A percentile compares a stretch with the other conserved stretches of the same genome.
Evolutionary conservation across 768 basidiomycete genomes (phyloP).

Genomic region (Trametes sanguinea): DNA sequence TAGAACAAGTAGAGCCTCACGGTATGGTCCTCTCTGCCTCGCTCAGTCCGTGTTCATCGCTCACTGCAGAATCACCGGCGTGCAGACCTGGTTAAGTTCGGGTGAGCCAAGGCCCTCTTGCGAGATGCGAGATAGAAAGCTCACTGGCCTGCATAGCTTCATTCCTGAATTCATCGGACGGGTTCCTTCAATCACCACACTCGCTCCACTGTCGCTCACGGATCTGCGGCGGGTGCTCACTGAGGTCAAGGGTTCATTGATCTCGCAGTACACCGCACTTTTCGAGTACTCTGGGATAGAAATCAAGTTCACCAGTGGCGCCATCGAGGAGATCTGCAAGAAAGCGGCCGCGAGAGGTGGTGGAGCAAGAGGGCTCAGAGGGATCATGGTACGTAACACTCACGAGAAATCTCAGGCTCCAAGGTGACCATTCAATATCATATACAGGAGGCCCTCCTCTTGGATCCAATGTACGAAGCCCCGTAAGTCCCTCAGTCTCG

Average conservation of each 20-base stretch:
- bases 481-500: slow-evolving; percentile 57
- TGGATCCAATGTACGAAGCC: slow-evolving; percentile 92
- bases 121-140: too few species aligned
- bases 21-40: slow-evolving; percentile 41
- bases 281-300: slow-evolving; percentile 86
- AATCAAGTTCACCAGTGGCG: slow-evolving; percentile 81
- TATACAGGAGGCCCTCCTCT: slow-evolving; percentile 69
- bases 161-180: slow-evolving; percentile 96
- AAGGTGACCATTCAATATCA: background rate
- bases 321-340: slow-evolving; percentile 78
- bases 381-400: slow-evolving; percentile 73
- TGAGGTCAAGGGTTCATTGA: slow-evolving; percentile 87
- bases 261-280: slow-evolving; percentile 86
- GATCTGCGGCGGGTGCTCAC: slow-evolving; percentile 91
- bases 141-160: slow-evolving; percentile 49
- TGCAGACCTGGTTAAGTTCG: slow-evolving; percentile 82
- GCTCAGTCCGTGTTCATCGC: too few species aligned
- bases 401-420: background rate
- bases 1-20: slow-evolving; percentile 72
- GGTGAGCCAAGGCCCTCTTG: slow-evolving; percentile 41
- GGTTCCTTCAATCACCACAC: slow-evolving; percentile 86
- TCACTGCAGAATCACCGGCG: too few species aligned
- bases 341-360: slow-evolving; percentile 82
- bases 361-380: slow-evolving; percentile 86
- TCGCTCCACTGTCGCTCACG: slow-evolving; percentile 72